A percentile compares a stretch with the other conserved stretches of the same genome.
phyloP scores from a whole-genome alignment of 2,329 filamentous ascomycete species.

The Plectosphaerella plurivora region DNA sequence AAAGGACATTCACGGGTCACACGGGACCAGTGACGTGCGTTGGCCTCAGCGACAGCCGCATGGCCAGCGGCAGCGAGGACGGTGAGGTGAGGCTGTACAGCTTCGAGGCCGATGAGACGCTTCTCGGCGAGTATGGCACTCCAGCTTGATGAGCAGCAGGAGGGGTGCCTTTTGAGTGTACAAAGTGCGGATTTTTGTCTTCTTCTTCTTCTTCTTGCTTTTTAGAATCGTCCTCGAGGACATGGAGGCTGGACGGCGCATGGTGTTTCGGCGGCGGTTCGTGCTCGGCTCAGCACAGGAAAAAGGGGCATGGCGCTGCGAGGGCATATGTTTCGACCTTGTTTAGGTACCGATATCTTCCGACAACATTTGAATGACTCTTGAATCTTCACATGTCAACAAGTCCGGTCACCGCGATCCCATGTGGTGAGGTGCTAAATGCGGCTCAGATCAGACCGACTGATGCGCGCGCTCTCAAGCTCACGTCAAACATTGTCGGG shows the following conservation, averaged over 20 bases:
- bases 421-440: too few species aligned
- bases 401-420: not conserved
- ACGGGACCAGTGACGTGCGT: conserved; percentile 90
- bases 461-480: too few species aligned
- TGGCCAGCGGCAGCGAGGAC: conserved; percentile 92
- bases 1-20: conserved; percentile 88
- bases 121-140: conserved; percentile 44
- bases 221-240: conserved; percentile 8
- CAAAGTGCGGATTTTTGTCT: not conserved
- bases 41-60: conserved; percentile 80
- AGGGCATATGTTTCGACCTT: not conserved
- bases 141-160: conserved; percentile 31
- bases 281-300: not conserved
- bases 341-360: not conserved
- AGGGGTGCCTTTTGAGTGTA: not conserved
- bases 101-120: conserved; percentile 51
- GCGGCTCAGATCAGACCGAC: too few species aligned
- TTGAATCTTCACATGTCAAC: not conserved
- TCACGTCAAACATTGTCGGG: too few species aligned
- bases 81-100: conserved; percentile 84
- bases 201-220: conserved; percentile 4
- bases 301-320: not conserved
- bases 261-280: not conserved
- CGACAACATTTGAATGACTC: not conserved
- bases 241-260: not conserved